Percentiles rank a stretch among this genome's conserved stretches.
Conservation (phyloP, 1,284 basidiomycete genomes). For the Ustilago sp. region DNA sequence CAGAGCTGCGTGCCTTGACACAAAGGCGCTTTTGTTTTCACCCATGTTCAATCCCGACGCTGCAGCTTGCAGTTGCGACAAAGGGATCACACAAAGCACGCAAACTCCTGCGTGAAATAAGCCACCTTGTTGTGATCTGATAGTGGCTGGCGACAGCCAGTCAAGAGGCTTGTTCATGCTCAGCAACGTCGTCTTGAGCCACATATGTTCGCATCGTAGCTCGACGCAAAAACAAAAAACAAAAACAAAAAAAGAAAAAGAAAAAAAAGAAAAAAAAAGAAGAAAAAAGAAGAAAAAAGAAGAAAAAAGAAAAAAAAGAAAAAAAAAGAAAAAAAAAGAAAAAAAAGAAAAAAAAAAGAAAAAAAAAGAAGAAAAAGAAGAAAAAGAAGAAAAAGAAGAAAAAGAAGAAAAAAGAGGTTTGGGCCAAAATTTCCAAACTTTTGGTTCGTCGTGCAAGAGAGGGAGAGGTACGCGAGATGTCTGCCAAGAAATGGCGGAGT, state of each 20-base stretch:
- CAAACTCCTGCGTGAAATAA: not conserved
- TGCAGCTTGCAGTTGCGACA: not conserved
- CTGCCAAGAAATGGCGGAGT: slow-evolving; percentile 7
- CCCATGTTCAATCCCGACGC: not conserved
- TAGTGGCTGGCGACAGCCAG: not conserved
- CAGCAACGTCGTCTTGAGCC: too few species aligned
- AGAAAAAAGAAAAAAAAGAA: not conserved
- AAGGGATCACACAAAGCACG: not conserved
- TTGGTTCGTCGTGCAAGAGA: not conserved
- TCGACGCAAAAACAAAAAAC: not conserved
- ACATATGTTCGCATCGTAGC: not conserved
- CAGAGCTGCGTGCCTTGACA: not conserved
- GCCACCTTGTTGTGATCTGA: slow-evolving; percentile 9
- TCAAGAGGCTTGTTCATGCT: not conserved
- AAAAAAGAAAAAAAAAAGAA: too few species aligned
- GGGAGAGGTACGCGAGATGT: slow-evolving; percentile 4
- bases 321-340: not conserved
- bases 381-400: too few species aligned
- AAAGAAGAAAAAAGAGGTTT: too few species aligned
- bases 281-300: too few species aligned
- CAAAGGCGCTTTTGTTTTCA: not conserved
- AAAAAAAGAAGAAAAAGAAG: too few species aligned
- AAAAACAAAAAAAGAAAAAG: not conserved
- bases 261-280: too few species aligned
- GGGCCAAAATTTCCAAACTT: not conserved